phyloP scores from a whole-genome alignment of 495 filamentous ascomycete species.

The Geopyxis carbonaria region DNA sequence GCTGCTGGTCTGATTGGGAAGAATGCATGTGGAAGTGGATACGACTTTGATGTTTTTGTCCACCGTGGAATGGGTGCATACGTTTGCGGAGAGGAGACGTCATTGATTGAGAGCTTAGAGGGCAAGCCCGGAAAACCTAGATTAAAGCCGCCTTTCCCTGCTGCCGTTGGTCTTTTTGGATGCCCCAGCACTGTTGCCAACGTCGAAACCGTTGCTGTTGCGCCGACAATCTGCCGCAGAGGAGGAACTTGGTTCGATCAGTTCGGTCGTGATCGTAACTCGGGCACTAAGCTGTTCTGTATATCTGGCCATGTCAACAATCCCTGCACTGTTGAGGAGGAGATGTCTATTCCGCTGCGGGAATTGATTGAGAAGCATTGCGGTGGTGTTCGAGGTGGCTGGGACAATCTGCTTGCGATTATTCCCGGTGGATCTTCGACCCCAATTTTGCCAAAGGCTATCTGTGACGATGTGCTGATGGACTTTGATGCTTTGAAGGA shows the following conservation, averaged over 20 bases:
- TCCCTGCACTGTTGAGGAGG: slow-evolving; percentile 91
- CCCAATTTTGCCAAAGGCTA: slow-evolving; percentile 69
- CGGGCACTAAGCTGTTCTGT: slow-evolving; percentile 94
- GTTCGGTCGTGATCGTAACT: slow-evolving; percentile 88
- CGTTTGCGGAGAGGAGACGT: slow-evolving; percentile 95
- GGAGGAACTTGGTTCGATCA: slow-evolving; percentile 80
- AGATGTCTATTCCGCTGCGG: slow-evolving; percentile 88
- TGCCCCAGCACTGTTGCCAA: slow-evolving; percentile 97
- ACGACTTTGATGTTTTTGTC: slow-evolving; percentile 93
- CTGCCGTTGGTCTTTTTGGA: slow-evolving; percentile 89
- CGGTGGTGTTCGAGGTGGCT: slow-evolving; percentile 87
- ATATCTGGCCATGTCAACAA: slow-evolving; percentile 99
- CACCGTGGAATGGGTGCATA: slow-evolving; percentile 97
- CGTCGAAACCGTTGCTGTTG: slow-evolving; percentile 90
- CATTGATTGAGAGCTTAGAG: slow-evolving; percentile 91
- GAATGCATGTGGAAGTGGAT: slow-evolving; percentile 90
- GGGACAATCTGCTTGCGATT: slow-evolving; percentile 90
- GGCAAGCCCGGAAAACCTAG: slow-evolving; percentile 97
- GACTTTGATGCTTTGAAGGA: slow-evolving; percentile 98
- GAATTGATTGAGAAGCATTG: slow-evolving; percentile 97
- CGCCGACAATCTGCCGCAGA: slow-evolving; percentile 86
- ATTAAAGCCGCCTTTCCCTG: slow-evolving; percentile 95
- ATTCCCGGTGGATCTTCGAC: slow-evolving; percentile 96
- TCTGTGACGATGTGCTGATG: slow-evolving; percentile 93
- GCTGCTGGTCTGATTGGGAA: slow-evolving; percentile 83